Evolutionary conservation across 331 rosid genomes (phyloP).

Genomic region (Telfairia occidentalis): DNA sequence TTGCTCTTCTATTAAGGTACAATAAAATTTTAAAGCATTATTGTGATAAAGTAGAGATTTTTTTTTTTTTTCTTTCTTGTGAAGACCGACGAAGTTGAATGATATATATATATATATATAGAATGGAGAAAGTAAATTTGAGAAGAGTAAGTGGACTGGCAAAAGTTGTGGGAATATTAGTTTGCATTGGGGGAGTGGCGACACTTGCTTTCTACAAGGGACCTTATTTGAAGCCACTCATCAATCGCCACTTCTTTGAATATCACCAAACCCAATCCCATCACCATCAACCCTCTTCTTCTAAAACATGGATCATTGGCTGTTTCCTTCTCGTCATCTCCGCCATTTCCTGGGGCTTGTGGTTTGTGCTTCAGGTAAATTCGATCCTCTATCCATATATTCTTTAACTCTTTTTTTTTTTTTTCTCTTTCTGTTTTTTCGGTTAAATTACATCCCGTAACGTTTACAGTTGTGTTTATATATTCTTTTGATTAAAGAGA

Average conservation of each 20-base stretch:
- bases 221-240: conserved; percentile 23
- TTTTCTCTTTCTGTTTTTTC: too few relatives aligned
- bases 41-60: too few relatives aligned
- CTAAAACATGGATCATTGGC: conserved; percentile 39
- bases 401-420: too few relatives aligned
- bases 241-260: conserved; percentile 8
- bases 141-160: conserved; percentile 34
- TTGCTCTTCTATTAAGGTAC: conserved; percentile 42
- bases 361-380: conserved; percentile 39
- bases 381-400: too few relatives aligned
- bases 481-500: too few relatives aligned
- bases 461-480: too few relatives aligned
- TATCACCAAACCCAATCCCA: not conserved
- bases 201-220: conserved; percentile 46
- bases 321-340: conserved; percentile 30
- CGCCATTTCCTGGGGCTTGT: conserved; percentile 35
- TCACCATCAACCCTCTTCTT: conserved; percentile 19
- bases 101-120: too few relatives aligned
- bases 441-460: too few relatives aligned
- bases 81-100: too few relatives aligned
- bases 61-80: too few relatives aligned
- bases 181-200: conserved; percentile 43
- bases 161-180: conserved; percentile 30
- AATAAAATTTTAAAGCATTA: too few relatives aligned
- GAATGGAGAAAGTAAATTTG: conserved; percentile 38